phyloP scores from a whole-genome alignment of 1,284 basidiomycete species.

The Lentinula novae-zelandiae region DNA sequence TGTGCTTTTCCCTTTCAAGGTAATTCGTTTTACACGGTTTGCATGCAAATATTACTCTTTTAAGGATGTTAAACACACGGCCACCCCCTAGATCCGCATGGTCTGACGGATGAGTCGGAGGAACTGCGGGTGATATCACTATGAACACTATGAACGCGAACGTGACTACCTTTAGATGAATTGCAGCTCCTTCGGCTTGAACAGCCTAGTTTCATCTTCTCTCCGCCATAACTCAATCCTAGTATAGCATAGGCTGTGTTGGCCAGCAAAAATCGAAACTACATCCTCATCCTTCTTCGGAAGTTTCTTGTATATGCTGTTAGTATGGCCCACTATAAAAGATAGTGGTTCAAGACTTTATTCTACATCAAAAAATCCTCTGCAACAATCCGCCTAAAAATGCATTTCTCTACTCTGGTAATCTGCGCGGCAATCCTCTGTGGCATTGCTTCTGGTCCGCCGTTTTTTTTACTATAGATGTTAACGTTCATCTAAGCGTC shows the following conservation, averaged over 20 bases:
- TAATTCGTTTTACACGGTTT: neutral
- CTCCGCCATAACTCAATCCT: neutral
- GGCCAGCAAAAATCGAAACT: neutral
- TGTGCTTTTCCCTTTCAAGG: neutral
- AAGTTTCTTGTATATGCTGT: neutral
- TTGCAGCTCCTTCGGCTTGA: neutral
- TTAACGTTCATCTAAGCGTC: neutral
- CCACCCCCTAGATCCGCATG: constrained; percentile 15
- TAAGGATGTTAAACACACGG: neutral
- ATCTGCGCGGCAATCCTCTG: constrained; percentile 20
- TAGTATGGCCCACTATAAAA: neutral
- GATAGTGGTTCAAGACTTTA: neutral
- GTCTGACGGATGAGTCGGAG: constrained; percentile 21
- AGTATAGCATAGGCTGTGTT: neutral
- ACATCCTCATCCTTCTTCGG: neutral
- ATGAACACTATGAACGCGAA: neutral
- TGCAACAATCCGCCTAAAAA: neutral
- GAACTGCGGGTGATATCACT: constrained; percentile 8
- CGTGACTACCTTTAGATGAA: neutral
- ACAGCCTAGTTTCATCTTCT: neutral
- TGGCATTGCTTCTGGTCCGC: constrained; percentile 20
- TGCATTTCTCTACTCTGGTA: constrained; percentile 12
- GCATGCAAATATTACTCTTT: neutral
- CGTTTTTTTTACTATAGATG: neutral
- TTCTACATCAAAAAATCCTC: neutral